Evolutionary conservation across 805 yeast genomes (phyloP).

Genomic region (Yarrowia sp.): DNA sequence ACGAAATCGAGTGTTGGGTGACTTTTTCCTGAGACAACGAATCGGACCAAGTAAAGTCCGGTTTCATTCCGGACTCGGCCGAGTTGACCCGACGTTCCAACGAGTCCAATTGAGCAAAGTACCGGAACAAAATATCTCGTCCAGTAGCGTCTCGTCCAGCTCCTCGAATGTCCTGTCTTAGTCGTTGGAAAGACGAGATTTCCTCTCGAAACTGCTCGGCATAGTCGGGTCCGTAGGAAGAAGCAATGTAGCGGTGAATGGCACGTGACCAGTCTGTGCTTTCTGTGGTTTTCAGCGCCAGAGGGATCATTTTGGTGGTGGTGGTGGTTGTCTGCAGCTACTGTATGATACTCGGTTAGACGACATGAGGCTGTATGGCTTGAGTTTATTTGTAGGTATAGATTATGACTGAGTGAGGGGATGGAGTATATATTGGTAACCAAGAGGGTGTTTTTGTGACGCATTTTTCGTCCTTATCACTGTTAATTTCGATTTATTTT

Average conservation of each 20-base stretch:
- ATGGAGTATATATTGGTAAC: no score
- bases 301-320: conserved; percentile 34
- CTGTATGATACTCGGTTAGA: background rate
- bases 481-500: no score
- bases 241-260: conserved; percentile 53
- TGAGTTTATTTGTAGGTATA: background rate
- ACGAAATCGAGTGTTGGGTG: conserved; percentile 77
- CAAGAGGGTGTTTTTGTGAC: no score
- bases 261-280: conserved; percentile 67
- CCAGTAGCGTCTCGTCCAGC: conserved; percentile 46
- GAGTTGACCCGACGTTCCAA: conserved; percentile 75
- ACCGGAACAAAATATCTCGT: conserved; percentile 57
- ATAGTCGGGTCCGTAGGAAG: conserved; percentile 55
- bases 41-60: conserved; percentile 76
- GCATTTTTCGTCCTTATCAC: no score
- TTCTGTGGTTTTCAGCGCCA: conserved; percentile 48
- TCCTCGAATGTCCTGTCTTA: conserved; percentile 60
- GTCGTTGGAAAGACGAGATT: conserved; percentile 51
- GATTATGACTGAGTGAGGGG: background rate
- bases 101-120: conserved; percentile 79
- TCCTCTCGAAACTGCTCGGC: conserved; percentile 59
- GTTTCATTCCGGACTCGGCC: conserved; percentile 50
- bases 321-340: background rate
- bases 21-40: conserved; percentile 51
- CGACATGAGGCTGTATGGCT: background rate